Conservation (phyloP, 768 basidiomycete species). For the Mycena rebaudengoi region DNA sequence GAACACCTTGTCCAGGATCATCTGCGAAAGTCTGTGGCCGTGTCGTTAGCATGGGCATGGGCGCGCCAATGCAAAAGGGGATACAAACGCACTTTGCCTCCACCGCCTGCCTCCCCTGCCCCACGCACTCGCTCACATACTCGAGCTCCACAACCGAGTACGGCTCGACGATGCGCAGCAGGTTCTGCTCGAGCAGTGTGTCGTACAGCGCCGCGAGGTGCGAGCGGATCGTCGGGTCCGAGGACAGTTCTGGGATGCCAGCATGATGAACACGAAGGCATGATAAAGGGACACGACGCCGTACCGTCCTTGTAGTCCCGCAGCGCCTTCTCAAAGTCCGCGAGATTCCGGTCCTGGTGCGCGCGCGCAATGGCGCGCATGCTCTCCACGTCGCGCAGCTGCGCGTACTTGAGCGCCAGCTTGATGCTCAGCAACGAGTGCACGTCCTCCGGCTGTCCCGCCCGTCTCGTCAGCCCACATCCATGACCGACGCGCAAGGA, state of each 20-base stretch:
- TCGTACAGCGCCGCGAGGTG: conserved; percentile 96
- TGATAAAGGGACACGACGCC: conserved; percentile 26
- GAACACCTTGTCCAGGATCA: conserved; percentile 96
- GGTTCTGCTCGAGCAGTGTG: conserved; percentile 94
- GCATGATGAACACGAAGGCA: background rate
- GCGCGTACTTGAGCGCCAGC: conserved; percentile 87
- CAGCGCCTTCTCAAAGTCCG: conserved; percentile 88
- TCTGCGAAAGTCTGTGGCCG: conserved; percentile 82
- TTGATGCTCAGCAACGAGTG: conserved; percentile 87
- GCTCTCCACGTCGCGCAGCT: conserved; percentile 89
- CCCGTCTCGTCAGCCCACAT: background rate
- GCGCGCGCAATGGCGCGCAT: conserved; percentile 96
- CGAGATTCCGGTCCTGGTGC: conserved; percentile 90
- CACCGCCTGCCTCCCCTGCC: conserved; percentile 87
- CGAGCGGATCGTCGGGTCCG: conserved; percentile 94
- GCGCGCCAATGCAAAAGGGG: background rate
- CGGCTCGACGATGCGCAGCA: conserved; percentile 94
- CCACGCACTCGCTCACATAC: conserved; percentile 87
- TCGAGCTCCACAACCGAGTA: conserved; percentile 93
- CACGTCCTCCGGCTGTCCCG: conserved; percentile 89
- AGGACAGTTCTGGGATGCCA: conserved; percentile 79
- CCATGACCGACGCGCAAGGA: background rate
- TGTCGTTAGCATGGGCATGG: background rate
- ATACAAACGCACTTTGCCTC: conserved; percentile 80
- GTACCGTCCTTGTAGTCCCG: conserved; percentile 84